Conservation (phyloP, 106 monocot genomes). For the Allium cepa region DNA sequence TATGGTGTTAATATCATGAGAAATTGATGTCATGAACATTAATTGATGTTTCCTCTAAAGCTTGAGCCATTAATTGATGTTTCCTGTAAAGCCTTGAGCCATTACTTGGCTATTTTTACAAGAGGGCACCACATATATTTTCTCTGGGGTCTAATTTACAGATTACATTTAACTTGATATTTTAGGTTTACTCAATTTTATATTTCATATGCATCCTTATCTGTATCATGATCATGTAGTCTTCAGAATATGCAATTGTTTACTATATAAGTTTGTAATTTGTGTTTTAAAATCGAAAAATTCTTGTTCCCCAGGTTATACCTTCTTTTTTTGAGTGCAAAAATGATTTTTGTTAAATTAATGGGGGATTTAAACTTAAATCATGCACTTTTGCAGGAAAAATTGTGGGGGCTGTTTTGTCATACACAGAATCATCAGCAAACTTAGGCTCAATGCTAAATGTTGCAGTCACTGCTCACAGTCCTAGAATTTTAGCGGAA, state of each 20-base stretch:
- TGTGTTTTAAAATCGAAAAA: background rate
- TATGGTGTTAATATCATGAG: too few relatives aligned
- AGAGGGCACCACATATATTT: too few relatives aligned
- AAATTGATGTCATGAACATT: too few relatives aligned
- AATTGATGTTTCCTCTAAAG: too few relatives aligned
- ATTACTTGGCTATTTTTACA: too few relatives aligned
- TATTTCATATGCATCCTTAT: background rate
- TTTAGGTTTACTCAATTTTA: too few relatives aligned
- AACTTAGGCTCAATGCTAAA: slow-evolving; percentile 1
- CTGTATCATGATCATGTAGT: background rate
- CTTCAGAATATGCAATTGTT: background rate
- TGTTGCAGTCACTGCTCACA: background rate
- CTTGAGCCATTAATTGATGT: too few relatives aligned
- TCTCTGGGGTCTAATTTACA: too few relatives aligned
- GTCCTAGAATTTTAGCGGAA: slow-evolving; percentile 42
- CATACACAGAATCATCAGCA: slow-evolving; percentile 1
- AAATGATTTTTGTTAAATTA: background rate
- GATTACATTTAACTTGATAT: too few relatives aligned
- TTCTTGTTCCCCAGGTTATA: background rate
- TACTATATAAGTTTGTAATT: background rate
- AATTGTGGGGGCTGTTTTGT: slow-evolving; percentile 6
- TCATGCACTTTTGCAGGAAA: background rate
- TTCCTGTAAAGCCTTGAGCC: too few relatives aligned
- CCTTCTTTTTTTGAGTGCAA: background rate
- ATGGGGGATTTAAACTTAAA: background rate